Evolutionary conservation across 1,284 basidiomycete genomes (phyloP), one percentile per base, ranked within the genome.

Genomic region (Boletus austroedulis): DNA sequence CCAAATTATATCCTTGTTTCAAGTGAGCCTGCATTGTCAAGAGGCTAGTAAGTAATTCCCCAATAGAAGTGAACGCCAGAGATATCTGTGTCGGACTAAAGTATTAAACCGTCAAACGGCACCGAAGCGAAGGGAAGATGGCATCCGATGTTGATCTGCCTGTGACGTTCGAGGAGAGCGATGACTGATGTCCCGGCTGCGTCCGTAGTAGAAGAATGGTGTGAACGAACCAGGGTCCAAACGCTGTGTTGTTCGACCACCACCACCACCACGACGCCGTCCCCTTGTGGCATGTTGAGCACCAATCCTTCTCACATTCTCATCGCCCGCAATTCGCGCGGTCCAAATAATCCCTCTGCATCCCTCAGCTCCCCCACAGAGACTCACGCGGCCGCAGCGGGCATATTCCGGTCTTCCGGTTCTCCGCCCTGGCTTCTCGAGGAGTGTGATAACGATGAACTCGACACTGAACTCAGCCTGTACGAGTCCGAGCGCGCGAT

Each of bases 221-320:
- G 59, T 46, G 46, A 62, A 53, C 50, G 12, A 12, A 14, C 21
- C n/a, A 47, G 23, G 19, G 34, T 62, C 19, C 29, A 41, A 59
- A 46, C 50, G 50, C 45, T 21, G 14, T 41, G 11, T 14, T n/a
- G 29, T 34, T 29, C 21, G 8, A 26, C 48, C 34, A 56, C 43
- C 24, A 55, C 55, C 9, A 32, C 34, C n/a, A 21, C 3, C 34
- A 23, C 21, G 6, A 24, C 40, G 24, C 44, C 7, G 17, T n/a
- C 3, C 44, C 15, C 9, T 15, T 10, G 3, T 31, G 34, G 2
- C 21, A 57, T 50, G 57, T 82, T 86, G 80, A 80, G 82, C 64
- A 87, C 86, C 49, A 91, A 91, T 69, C 89, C 89, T 2, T 86
- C 89, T 9, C 89, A 91, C 68, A 89, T 92, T 63, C 86, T 92